Evolutionary conservation across 2,329 filamentous ascomycete genomes (phyloP), one percentile per base, ranked within the genome.

Genomic region (Sporothrix variecibatus): DNA sequence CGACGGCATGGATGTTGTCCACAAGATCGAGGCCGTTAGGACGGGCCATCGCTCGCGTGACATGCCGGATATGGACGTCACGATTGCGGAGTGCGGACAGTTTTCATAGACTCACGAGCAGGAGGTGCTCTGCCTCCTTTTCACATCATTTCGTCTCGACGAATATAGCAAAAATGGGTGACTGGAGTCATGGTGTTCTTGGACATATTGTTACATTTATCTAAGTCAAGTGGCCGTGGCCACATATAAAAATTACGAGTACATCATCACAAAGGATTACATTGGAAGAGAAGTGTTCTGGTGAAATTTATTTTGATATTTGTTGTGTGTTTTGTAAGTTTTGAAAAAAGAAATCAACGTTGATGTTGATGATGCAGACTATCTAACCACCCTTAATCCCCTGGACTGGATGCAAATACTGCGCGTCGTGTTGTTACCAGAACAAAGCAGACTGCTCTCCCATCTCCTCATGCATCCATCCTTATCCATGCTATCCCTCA

Each of bases 21-120:
- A 87, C 78, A 98, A 97, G 89, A 92, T 99, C 83, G 95, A 98
- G 86, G 92, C 93, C 76, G 96, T 94, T 43, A 92, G 95, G 82
- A 96, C 93, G 11, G 93, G 91, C 3, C 88, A 90, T 77, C 85
- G 87, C 46, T 89, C 89, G 70, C 89, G 93, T 81, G 95, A 98
- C 80, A 89, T 93, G 80, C 96, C 95, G 3, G 93, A 93, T 78
- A 85, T 95, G 81, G 95, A 98, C 80, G 92, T 98, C 2, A 88
- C 91, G 17, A 91, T 99, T 79, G 86, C 90, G 11, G 91, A 97
- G 85, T 98, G 95, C 80, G 96, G 96, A 40, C 94, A 98, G 87
- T 97, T 98, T 94, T 98, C 80, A 17, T 60, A 38, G 43, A 15
- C 26, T 31, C 3, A 12, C 40, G 9, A 12, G 34, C 34, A 34